Percentiles rank a stretch among this genome's conserved stretches.
These are phyloP conservation scores for Carallia brachiata DNA, from an alignment of 345 rosid genomes.

Conservation along the genomic window DNA sequence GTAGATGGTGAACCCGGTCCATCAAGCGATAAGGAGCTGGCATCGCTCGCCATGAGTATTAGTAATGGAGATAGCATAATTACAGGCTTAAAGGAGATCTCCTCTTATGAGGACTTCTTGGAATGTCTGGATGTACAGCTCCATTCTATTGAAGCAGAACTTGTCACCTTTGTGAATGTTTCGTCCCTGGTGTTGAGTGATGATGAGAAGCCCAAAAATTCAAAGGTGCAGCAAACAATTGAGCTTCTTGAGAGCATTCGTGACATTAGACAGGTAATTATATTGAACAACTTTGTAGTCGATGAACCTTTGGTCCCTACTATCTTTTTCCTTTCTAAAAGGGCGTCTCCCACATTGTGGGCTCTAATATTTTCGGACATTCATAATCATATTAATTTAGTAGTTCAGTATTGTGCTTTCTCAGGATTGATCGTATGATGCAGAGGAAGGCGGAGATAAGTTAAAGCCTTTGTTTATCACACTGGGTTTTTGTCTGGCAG, in stretches of 20 bases:
- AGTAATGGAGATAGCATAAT: slow-evolving; percentile 27
- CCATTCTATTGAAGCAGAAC: slow-evolving; percentile 58
- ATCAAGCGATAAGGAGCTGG: slow-evolving; percentile 18
- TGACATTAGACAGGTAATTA: slow-evolving; percentile 51
- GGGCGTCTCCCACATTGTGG: too few species aligned
- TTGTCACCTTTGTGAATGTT: slow-evolving; percentile 56
- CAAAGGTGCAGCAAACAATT: slow-evolving; percentile 51
- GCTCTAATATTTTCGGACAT: too few species aligned
- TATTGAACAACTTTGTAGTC: background rate
- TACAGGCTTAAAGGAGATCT: slow-evolving; percentile 27
- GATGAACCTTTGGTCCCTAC: background rate
- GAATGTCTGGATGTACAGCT: slow-evolving; percentile 60
- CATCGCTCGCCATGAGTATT: slow-evolving; percentile 19
- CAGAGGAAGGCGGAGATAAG: slow-evolving; percentile 21
- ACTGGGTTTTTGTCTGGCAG: slow-evolving; percentile 13
- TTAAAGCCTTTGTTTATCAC: slow-evolving; percentile 9
- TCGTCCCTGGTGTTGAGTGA: slow-evolving; percentile 47
- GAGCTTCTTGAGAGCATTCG: slow-evolving; percentile 65
- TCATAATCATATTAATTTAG: background rate
- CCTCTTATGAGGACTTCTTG: slow-evolving; percentile 67
- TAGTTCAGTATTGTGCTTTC: slow-evolving; percentile 1
- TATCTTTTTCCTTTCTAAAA: too few species aligned
- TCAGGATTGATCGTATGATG: slow-evolving; percentile 38
- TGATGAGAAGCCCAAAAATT: slow-evolving; percentile 49
- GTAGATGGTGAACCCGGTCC: slow-evolving; percentile 8